Conservation (phyloP, 176 grass and related monocot species). For the Cymbopogon citratus region DNA sequence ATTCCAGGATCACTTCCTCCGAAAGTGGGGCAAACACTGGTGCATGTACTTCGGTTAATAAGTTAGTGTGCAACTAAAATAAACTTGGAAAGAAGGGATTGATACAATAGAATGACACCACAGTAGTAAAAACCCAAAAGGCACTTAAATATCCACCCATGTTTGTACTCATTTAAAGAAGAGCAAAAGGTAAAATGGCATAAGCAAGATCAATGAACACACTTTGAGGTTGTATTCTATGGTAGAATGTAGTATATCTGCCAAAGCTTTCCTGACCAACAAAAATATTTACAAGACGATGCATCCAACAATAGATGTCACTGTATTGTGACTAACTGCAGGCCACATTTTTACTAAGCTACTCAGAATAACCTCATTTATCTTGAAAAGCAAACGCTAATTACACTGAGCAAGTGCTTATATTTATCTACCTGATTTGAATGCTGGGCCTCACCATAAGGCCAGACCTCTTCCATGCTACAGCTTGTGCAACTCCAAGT, state of each 20-base stretch:
- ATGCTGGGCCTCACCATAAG: slow-evolving; percentile 62
- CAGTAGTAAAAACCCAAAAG: background rate
- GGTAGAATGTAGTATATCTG: background rate
- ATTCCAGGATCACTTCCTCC: slow-evolving; percentile 84
- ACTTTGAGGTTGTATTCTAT: background rate
- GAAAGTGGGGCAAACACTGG: slow-evolving; percentile 78
- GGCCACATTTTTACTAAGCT: background rate
- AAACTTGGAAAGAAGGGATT: background rate
- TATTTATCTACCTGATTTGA: slow-evolving; percentile 65
- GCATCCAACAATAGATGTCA: background rate
- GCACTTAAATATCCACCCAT: background rate
- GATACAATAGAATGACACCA: background rate
- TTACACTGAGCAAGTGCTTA: slow-evolving; percentile 18
- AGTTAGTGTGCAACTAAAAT: background rate
- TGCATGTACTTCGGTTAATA: slow-evolving; percentile 13
- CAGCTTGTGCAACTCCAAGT: slow-evolving; percentile 47
- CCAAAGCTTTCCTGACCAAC: background rate
- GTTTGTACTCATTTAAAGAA: background rate
- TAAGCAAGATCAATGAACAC: background rate
- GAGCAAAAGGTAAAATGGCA: background rate
- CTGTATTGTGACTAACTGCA: background rate
- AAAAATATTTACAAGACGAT: background rate
- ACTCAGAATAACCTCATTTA: background rate
- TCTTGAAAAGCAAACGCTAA: background rate
- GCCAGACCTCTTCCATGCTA: slow-evolving; percentile 58